Evolutionary conservation across 768 basidiomycete genomes (phyloP), one percentile per base, ranked within the genome.

Genomic region (Trametes villosa): DNA sequence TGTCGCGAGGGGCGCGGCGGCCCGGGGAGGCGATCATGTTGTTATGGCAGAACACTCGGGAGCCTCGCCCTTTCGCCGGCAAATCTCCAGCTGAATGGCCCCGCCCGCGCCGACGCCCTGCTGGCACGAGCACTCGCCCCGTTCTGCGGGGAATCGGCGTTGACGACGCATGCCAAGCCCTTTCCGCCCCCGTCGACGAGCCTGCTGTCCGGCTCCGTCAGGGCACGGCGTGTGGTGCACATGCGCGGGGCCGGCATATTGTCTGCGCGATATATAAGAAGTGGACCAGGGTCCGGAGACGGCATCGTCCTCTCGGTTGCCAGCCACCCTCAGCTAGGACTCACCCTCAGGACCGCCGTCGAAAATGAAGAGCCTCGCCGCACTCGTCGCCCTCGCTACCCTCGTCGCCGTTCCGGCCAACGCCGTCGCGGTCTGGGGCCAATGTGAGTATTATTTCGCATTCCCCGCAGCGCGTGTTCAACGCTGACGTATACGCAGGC

Each of bases 401-500:
- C 18, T 53, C 31, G 31, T 67, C 42, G 60, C 56, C 17, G 45
- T 63, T 11, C 59, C 62, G 20, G 68, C 66, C 13, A 48, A 64
- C 50, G 73, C 72, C 15, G 70, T 72, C n/a, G 68, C 70, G 20
- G 72, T 75, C 24, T 78, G 71, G 70, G 75, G 75, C 34, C 76
- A 77, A 69, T 79, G 77, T 76, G 31, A 8, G 45, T 72, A 66
- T 9, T 17, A 45, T 51, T 33, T 40, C 51, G 17, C 22, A 9
- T 11, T 4, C 30, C 6, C 22, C 34, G 40, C 9, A 38, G 4
- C 12, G 13, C 11, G 13, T 45, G n/a, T 13, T 17, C n/a, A 1
- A 11, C 17, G 44, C 44, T 31, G 29, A n/a, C 38, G 4, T 15
- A 9, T 34, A 58, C 52, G 18, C 54, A 74, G 71, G 72, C 59